Conservation (phyloP, 2,329 filamentous ascomycete genomes). For the Botrytis aclada region DNA sequence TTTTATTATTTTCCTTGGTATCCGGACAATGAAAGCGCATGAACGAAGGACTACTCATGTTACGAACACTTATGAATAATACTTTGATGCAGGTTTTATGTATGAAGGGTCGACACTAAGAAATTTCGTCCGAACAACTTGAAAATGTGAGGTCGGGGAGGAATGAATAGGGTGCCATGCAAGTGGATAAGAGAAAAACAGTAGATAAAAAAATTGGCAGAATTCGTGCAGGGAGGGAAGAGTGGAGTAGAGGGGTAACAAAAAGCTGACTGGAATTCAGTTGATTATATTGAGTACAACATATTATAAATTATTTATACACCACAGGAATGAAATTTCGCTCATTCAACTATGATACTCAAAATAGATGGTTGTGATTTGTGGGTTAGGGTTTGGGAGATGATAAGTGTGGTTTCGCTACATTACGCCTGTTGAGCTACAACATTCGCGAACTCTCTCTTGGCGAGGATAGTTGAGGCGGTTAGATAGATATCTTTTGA, state of each 20-base stretch:
- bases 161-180: neutral
- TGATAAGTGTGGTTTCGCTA: neutral
- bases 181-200: neutral
- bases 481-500: neutral
- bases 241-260: conserved; percentile 2
- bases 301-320: neutral
- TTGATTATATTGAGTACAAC: neutral
- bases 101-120: neutral
- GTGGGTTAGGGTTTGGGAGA: neutral
- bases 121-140: neutral
- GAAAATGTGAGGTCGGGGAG: neutral
- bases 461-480: neutral
- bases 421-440: neutral
- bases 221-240: neutral
- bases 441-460: neutral
- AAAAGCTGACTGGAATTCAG: neutral
- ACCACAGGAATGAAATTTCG: neutral
- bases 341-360: neutral
- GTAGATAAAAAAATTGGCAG: neutral
- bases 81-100: neutral
- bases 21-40: neutral
- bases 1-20: neutral
- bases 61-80: neutral
- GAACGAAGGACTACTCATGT: neutral
- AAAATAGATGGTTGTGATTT: neutral